Conservation (phyloP, 169 alveolate genomes). For the Cryptosporidium andersoni region DNA sequence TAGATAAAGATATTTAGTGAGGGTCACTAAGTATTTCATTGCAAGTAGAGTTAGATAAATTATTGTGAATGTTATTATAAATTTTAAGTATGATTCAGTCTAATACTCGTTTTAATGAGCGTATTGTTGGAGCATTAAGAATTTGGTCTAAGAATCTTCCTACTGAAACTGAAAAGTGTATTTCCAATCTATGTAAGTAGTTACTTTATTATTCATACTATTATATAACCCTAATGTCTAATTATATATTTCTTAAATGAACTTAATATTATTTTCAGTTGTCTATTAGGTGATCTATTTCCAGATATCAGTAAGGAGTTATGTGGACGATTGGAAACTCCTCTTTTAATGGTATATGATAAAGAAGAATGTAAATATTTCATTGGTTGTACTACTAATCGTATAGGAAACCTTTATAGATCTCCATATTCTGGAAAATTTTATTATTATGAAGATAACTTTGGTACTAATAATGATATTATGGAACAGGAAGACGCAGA, state of each 20-base stretch:
- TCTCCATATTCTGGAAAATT: conserved; percentile 49
- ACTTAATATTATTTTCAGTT: not conserved
- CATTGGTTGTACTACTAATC: conserved; percentile 53
- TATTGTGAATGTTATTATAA: not conserved
- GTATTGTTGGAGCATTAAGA: conserved; percentile 20
- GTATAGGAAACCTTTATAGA: conserved; percentile 36
- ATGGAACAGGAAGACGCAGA: not conserved
- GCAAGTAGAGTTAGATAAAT: not conserved
- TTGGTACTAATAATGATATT: not conserved
- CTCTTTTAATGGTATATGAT: conserved; percentile 22
- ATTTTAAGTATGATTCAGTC: not conserved
- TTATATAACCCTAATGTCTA: not conserved
- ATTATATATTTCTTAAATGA: not conserved
- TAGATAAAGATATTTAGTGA: not conserved
- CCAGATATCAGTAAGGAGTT: conserved; percentile 7
- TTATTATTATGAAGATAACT: conserved; percentile 3
- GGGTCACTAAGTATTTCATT: not conserved
- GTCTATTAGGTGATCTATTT: conserved; percentile 15
- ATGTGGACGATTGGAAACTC: conserved; percentile 24
- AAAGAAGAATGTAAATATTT: conserved; percentile 26
- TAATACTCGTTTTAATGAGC: not conserved
- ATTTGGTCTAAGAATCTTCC: conserved; percentile 66
- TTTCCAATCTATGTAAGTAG: conserved; percentile 37
- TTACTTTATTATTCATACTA: not conserved
- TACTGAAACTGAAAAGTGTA: conserved; percentile 1